Base-by-base conservation (phyloP, 495 filamentous ascomycete genomes). In the Trichoderma gamsii region DNA sequence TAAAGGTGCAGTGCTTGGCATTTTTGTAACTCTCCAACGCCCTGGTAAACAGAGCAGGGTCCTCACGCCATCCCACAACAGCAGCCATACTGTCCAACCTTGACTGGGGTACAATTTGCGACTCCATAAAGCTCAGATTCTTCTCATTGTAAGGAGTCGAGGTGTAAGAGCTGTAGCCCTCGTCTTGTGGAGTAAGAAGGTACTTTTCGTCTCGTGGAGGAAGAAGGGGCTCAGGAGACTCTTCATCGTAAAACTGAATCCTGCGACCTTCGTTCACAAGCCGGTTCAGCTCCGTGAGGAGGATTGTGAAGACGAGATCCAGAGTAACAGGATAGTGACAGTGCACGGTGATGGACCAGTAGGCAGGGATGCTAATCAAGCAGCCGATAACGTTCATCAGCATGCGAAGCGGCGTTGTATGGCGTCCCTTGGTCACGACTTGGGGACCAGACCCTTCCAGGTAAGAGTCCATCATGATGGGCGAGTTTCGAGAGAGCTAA, bases 31-130 rank as follows among this genome's bases (percentile, higher is more conserved):
- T 61, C 27, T 61, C 25, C 56, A 61, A 16, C 23, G 56, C 56
- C 13, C 56, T 61, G 11, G 25, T 32, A 61, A 61, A 61, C 56
- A 61, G n/a, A 32, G 23, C 56, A 32, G 56, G 56, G 35, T 61
- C 56, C 25, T 61, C 56, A 13, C 56, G 56, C 56, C 56, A 61
- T 61, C 56, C 56, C 25, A 61, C 56, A 7, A 61, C 56, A 15
- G 56, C 56, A 18, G 56, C 56, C 56, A 61, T 61, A 7, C 9
- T 13, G 16, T 61, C 56, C 13, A 61, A 18, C 25, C 56, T 61
- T 23, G 56, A 61, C 56, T 61, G 56, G 27, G 56, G 56, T 25
- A 29, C 56, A 29, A 32, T 27, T 13, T 61, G 25, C 56, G 56
- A 15, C 27, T 29, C 56, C 11, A 21, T 15, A 18, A 61, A 32